Conservation (phyloP, 148 eudicot genomes). For the Simmondsia chinensis region DNA sequence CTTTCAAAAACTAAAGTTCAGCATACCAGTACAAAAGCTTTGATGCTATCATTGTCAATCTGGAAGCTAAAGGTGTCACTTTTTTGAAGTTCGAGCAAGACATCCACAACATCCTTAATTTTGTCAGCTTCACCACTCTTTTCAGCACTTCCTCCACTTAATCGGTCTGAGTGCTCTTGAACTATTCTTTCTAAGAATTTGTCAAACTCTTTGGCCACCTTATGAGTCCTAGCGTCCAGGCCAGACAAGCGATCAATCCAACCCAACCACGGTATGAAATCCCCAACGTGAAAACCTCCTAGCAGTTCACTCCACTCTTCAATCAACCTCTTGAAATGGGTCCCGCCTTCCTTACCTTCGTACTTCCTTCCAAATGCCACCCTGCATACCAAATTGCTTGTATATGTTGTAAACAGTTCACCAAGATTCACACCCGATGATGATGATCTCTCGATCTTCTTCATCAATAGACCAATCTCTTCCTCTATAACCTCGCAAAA, state of each 20-base stretch:
- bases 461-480: slow-evolving; percentile 10
- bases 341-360: slow-evolving; percentile 6
- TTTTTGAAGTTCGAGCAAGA: slow-evolving; percentile 34
- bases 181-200: slow-evolving; percentile 21
- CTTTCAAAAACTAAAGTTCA: no score
- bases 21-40: slow-evolving; percentile 43
- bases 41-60: slow-evolving; percentile 33
- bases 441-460: slow-evolving; percentile 2
- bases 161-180: slow-evolving; percentile 12
- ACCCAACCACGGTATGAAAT: slow-evolving; percentile 35
- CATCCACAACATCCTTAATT: slow-evolving; percentile 44
- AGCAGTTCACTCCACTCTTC: slow-evolving; percentile 7
- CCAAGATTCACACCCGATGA: slow-evolving; percentile 12
- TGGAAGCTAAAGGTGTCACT: slow-evolving; percentile 14
- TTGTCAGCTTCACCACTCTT: slow-evolving; percentile 1
- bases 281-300: slow-evolving; percentile 23
- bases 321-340: slow-evolving; percentile 8
- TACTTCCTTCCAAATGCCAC: slow-evolving; percentile 31
- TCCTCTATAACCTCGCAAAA: slow-evolving; percentile 14
- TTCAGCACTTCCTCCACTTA: background rate
- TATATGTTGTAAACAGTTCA: slow-evolving; percentile 1
- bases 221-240: slow-evolving; percentile 7
- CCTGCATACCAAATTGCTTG: slow-evolving; percentile 21
- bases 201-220: slow-evolving; percentile 32
- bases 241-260: slow-evolving; percentile 38